Percentiles rank a stretch among this genome's conserved stretches.
Evolutionary conservation across 345 rosid genomes (phyloP).

Genomic region (Leavenworthia alabamica): DNA sequence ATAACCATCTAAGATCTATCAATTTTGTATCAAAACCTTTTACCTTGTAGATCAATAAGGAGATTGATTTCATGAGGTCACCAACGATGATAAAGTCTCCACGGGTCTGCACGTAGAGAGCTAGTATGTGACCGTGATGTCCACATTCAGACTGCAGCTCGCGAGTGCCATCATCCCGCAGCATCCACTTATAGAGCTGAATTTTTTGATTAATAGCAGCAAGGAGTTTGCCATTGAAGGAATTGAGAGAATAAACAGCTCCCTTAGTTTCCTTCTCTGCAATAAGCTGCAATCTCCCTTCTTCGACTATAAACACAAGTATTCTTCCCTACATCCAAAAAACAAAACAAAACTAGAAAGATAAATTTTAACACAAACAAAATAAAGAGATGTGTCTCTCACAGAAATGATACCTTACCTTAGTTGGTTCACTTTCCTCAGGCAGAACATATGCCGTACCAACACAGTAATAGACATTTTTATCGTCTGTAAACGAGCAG

Average conservation of each 20-base stretch:
- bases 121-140: conserved; percentile 87
- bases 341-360: background rate
- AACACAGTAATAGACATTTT: conserved; percentile 73
- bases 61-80: conserved; percentile 90
- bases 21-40: conserved; percentile 9
- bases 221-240: conserved; percentile 86
- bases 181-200: conserved; percentile 92
- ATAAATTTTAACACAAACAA: background rate
- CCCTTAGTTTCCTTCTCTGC: conserved; percentile 95
- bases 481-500: conserved; percentile 80
- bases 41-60: conserved; percentile 86
- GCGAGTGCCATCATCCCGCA: conserved; percentile 74
- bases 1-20: background rate
- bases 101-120: conserved; percentile 83
- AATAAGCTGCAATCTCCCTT: conserved; percentile 77
- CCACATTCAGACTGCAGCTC: conserved; percentile 91
- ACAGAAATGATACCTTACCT: conserved; percentile 51
- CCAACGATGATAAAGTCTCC: conserved; percentile 96
- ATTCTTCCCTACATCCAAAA: conserved; percentile 63
- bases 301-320: conserved; percentile 79
- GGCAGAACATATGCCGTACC: conserved; percentile 96
- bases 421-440: conserved; percentile 80
- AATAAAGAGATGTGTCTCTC: background rate
- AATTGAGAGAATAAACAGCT: conserved; percentile 73
- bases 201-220: conserved; percentile 92